These are phyloP conservation scores for Endocarpon pusillum DNA, from an alignment of 495 filamentous ascomycete genomes.

Conservation along the genomic window DNA sequence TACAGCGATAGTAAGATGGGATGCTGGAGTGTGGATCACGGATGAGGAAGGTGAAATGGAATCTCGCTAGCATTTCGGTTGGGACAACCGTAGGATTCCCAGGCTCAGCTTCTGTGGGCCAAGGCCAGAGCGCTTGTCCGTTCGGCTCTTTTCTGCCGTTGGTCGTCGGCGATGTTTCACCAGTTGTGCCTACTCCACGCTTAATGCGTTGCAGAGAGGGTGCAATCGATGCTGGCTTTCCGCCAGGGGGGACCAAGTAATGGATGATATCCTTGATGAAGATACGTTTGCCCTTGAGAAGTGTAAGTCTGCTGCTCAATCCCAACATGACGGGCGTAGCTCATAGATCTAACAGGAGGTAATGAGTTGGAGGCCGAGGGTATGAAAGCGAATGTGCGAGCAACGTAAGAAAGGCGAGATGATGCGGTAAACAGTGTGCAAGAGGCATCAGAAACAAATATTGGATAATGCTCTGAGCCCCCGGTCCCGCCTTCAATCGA, in stretches of 20 bases:
- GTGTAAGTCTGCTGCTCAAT: no score
- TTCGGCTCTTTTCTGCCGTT: conserved; percentile 12
- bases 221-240: conserved; percentile 48
- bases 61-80: conserved; percentile 42
- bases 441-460: conserved; percentile 5
- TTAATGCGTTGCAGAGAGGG: conserved; percentile 50
- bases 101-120: conserved; percentile 35
- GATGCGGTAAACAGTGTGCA: conserved; percentile 5
- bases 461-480: conserved; percentile 6
- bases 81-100: conserved; percentile 79
- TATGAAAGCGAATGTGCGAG: no score
- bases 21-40: conserved; percentile 77
- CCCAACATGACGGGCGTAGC: no score
- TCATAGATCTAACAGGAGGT: no score
- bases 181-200: conserved; percentile 46
- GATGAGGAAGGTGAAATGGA: conserved; percentile 96
- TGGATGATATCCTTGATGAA: conserved; percentile 97
- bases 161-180: no score
- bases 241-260: conserved; percentile 65
- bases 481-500: no score
- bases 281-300: conserved; percentile 58
- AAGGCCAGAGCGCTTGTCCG: conserved; percentile 33
- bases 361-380: no score
- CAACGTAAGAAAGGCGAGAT: no score
- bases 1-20: conserved; percentile 88